Conservation (phyloP, 2,329 filamentous ascomycete genomes). For the Fusarium chuoi region DNA sequence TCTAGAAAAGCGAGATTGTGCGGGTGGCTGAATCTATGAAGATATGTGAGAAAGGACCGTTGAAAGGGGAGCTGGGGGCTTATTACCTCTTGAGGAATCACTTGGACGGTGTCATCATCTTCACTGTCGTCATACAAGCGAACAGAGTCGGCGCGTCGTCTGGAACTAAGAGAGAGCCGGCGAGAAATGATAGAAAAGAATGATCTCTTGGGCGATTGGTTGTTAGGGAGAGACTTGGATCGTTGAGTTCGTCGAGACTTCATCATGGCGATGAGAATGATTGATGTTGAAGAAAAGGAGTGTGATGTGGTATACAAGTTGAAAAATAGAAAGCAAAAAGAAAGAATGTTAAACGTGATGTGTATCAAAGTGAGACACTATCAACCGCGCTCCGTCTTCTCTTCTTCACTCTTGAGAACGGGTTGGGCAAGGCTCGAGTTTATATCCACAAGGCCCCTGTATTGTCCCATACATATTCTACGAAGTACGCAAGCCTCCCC, state of each 20-base stretch:
- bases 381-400: constrained; percentile 2
- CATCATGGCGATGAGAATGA: neutral
- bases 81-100: constrained; percentile 16
- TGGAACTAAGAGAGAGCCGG: constrained; percentile 25
- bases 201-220: constrained; percentile 16
- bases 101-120: constrained; percentile 4
- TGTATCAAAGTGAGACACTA: constrained; percentile 23
- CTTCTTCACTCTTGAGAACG: neutral
- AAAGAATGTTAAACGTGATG: constrained; percentile 5
- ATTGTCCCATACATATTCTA: neutral
- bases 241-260: constrained; percentile 28
- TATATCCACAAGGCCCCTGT: constrained; percentile 17
- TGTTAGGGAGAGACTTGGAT: constrained; percentile 25
- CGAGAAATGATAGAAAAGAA: constrained; percentile 22
- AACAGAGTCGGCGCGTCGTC: constrained; percentile 11
- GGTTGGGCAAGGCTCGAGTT: constrained; percentile 14
- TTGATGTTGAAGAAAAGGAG: neutral
- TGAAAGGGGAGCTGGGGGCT: neutral
- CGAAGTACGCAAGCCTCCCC: neutral
- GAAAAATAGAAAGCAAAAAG: constrained; percentile 1
- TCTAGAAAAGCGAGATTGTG: constrained; percentile 25
- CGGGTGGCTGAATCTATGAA: constrained; percentile 3
- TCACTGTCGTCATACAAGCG: constrained; percentile 29
- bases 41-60: neutral
- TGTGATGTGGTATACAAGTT: neutral